These are phyloP conservation scores for Puya raimondii DNA, from an alignment of 176 grass and related monocot species.

Conservation along the genomic window DNA sequence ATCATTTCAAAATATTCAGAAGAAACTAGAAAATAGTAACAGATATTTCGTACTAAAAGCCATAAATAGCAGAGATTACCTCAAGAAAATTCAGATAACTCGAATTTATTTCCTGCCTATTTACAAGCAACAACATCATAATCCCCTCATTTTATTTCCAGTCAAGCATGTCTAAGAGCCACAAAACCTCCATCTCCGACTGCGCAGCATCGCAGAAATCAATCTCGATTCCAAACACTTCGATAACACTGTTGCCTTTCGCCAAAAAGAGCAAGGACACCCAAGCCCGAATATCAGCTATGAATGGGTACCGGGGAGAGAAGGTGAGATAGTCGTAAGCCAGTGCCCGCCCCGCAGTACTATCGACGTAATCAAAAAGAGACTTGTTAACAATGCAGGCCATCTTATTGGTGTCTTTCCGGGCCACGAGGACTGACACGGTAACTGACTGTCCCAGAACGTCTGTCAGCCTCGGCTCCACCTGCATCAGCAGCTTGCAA, in stretches of 20 bases:
- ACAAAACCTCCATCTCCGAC: constrained; percentile 56
- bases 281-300: constrained; percentile 71
- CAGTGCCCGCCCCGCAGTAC: constrained; percentile 42
- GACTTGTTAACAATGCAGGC: constrained; percentile 43
- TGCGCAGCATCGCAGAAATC: constrained; percentile 74
- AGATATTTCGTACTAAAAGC: not conserved
- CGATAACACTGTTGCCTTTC: constrained; percentile 23
- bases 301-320: constrained; percentile 59
- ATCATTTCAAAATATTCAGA: too few species aligned
- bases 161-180: constrained; percentile 81
- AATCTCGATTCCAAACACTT: constrained; percentile 74
- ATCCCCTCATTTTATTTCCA: constrained; percentile 48
- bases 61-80: not conserved
- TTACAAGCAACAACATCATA: not conserved
- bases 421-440: constrained; percentile 48
- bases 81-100: not conserved
- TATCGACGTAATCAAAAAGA: constrained; percentile 68
- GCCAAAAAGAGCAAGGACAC: constrained; percentile 60
- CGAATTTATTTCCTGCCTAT: not conserved
- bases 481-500: constrained; percentile 54
- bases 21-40: not conserved
- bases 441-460: constrained; percentile 28
- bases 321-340: constrained; percentile 72
- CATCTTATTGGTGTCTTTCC: constrained; percentile 64
- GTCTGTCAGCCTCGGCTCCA: constrained; percentile 41